phyloP scores from a whole-genome alignment of 2,329 filamentous ascomycete genomes.

The Trichoderma atrobrunneum region DNA sequence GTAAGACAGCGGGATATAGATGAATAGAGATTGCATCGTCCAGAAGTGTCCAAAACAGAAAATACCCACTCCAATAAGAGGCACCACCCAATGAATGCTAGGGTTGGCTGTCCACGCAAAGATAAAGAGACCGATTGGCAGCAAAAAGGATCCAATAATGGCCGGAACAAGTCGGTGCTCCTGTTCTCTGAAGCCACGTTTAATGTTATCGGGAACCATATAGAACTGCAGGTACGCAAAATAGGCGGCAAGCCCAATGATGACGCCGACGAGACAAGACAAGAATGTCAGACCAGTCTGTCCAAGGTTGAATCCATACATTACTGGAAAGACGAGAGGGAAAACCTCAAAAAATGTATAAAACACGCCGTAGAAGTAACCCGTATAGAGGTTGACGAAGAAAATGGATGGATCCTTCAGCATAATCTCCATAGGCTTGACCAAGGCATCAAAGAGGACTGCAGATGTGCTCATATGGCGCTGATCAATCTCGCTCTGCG shows the following conservation, averaged over 20 bases:
- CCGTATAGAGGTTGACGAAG: slow-evolving; percentile 39
- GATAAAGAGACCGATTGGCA: slow-evolving; percentile 66
- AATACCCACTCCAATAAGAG: slow-evolving; percentile 52
- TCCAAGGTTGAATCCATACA: slow-evolving; percentile 48
- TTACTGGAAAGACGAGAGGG: slow-evolving; percentile 48
- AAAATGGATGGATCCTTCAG: slow-evolving; percentile 36
- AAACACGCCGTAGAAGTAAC: slow-evolving; percentile 51
- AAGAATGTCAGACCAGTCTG: slow-evolving; percentile 62
- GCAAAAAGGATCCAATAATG: slow-evolving; percentile 53
- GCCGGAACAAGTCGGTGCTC: slow-evolving; percentile 24
- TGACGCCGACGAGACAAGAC: slow-evolving; percentile 55
- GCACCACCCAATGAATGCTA: slow-evolving; percentile 57
- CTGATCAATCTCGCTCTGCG: slow-evolving; percentile 27
- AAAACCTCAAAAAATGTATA: slow-evolving; percentile 62
- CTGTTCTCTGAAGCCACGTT: slow-evolving; percentile 20
- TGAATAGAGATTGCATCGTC: slow-evolving; percentile 24
- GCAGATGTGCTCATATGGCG: slow-evolving; percentile 22
- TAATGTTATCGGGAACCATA: slow-evolving; percentile 13
- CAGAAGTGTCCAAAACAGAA: slow-evolving; percentile 54
- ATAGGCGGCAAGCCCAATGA: slow-evolving; percentile 48
- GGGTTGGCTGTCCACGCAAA: slow-evolving; percentile 68
- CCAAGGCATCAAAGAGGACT: slow-evolving; percentile 25
- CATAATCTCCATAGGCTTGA: slow-evolving; percentile 33
- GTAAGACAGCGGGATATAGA: slow-evolving; percentile 25
- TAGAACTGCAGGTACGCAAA: slow-evolving; percentile 22